Conservation (phyloP, 176 grass and related monocot species). For the Saccharum officinarum region DNA sequence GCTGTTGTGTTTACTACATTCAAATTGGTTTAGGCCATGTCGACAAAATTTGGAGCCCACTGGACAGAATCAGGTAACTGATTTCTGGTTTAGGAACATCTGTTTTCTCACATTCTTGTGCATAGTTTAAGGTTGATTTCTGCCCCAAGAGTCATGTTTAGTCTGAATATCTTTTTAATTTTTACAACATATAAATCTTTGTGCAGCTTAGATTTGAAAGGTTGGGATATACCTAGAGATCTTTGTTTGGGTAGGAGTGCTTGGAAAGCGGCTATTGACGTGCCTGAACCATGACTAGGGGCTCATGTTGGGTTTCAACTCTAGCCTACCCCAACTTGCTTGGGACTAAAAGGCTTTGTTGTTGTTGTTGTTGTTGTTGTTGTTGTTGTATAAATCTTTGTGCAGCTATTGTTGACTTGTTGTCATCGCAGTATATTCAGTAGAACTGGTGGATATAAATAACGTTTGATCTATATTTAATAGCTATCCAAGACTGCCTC, state of each 20-base stretch:
- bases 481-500: not conserved
- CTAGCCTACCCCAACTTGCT: too few relatives aligned
- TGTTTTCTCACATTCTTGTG: conserved; percentile 3
- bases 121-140: not conserved
- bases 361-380: too few relatives aligned
- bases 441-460: not conserved
- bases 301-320: too few relatives aligned
- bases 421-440: not conserved
- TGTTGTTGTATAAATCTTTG: not conserved
- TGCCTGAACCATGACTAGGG: too few relatives aligned
- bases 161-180: conserved; percentile 7
- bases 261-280: too few relatives aligned
- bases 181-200: not conserved
- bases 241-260: too few relatives aligned
- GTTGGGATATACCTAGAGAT: too few relatives aligned
- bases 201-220: not conserved
- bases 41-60: not conserved
- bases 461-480: not conserved
- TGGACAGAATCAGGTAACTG: not conserved
- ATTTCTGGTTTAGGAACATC: not conserved
- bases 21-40: not conserved
- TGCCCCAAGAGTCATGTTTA: not conserved
- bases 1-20: not conserved
- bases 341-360: too few relatives aligned
- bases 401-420: not conserved